These are phyloP conservation scores for Castanea mollissima DNA, from an alignment of 306 rosid species.

Conservation along the genomic window DNA sequence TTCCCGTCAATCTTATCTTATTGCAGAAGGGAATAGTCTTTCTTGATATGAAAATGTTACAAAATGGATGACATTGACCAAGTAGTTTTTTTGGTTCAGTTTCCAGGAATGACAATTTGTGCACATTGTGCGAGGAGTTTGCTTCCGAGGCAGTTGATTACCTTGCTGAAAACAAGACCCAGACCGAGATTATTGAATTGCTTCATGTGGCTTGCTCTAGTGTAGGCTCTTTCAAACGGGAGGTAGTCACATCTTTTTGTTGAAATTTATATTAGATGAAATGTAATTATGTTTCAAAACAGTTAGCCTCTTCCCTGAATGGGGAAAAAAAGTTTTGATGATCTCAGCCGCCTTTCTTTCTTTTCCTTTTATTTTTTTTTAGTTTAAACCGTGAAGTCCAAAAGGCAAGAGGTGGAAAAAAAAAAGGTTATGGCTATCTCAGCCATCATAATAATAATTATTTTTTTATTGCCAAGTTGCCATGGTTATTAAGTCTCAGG, in stretches of 20 bases:
- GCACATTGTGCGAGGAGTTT: conserved; percentile 77
- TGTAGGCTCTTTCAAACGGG: conserved; percentile 35
- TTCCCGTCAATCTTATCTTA: not conserved
- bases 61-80: not conserved
- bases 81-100: conserved; percentile 22
- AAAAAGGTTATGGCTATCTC: not conserved
- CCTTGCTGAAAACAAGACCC: conserved; percentile 63
- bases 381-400: not conserved
- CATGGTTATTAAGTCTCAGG: not conserved
- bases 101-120: conserved; percentile 35
- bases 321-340: not conserved
- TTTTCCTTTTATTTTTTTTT: too few relatives aligned
- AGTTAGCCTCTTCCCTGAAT: too few relatives aligned
- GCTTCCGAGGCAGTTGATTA: conserved; percentile 62
- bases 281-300: not conserved
- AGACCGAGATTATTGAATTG: conserved; percentile 51
- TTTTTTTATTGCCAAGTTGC: not conserved
- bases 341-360: not conserved
- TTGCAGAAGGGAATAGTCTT: not conserved
- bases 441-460: not conserved
- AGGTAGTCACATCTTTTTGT: conserved; percentile 39
- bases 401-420: not conserved
- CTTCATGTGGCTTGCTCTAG: conserved; percentile 53
- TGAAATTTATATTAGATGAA: not conserved
- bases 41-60: not conserved